Percentiles rank a stretch among this genome's conserved stretches.
Evolutionary conservation across 2,329 filamentous ascomycete species (phyloP).

Genomic region (Lecanicillium sp.): DNA sequence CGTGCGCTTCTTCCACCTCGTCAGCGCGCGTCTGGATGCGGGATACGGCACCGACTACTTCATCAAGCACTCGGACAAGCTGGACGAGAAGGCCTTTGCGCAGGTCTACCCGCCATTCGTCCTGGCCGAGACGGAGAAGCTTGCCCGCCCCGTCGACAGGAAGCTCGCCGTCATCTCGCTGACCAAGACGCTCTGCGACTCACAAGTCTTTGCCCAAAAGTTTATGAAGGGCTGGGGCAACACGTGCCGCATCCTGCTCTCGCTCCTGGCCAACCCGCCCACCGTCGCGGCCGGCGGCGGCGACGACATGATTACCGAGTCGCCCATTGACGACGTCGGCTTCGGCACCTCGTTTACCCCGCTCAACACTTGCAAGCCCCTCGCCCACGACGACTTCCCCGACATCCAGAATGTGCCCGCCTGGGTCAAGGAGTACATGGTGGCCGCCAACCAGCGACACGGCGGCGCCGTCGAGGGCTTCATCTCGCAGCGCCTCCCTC

Average conservation of each 20-base stretch:
- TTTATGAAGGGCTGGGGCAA: constrained; percentile 87
- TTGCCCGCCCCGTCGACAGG: constrained; percentile 80
- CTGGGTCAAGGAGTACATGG: constrained; percentile 77
- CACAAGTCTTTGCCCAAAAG: constrained; percentile 69
- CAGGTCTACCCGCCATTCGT: constrained; percentile 83
- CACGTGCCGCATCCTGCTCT: constrained; percentile 82
- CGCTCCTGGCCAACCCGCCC: constrained; percentile 83
- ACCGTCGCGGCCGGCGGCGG: constrained; percentile 54
- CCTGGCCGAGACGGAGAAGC: constrained; percentile 79
- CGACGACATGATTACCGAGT: constrained; percentile 73
- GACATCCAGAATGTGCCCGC: constrained; percentile 73
- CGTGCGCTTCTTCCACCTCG: constrained; percentile 88
- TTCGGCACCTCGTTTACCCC: constrained; percentile 94
- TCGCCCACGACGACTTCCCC: constrained; percentile 72
- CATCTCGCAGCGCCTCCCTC: constrained; percentile 61
- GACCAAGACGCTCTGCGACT: constrained; percentile 85
- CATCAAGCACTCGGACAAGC: constrained; percentile 71
- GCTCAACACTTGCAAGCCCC: constrained; percentile 79
- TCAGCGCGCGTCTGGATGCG: constrained; percentile 68
- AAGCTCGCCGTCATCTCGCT: constrained; percentile 91
- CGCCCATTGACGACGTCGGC: constrained; percentile 88
- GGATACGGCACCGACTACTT: constrained; percentile 93
- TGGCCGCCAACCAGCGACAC: constrained; percentile 67
- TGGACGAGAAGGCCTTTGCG: constrained; percentile 74
- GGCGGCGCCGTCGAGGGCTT: constrained; percentile 63